A percentile compares a stretch with the other conserved stretches of the same genome.
These are phyloP conservation scores for Ogataea trehaloabstinens DNA, from an alignment of 805 yeast species.

Conservation along the genomic window DNA sequence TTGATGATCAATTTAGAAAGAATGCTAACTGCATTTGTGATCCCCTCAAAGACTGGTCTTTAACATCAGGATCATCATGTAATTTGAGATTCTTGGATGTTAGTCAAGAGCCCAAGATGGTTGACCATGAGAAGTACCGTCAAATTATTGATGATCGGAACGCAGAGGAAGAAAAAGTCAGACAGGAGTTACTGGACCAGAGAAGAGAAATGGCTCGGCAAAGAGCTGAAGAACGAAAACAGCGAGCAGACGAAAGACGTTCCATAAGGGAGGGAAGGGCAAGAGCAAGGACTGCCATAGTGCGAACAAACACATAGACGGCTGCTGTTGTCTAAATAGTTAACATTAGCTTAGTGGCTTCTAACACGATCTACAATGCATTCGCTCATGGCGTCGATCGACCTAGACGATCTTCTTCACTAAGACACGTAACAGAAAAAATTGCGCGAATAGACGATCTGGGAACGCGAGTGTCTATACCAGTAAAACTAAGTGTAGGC, in stretches of 20 bases:
- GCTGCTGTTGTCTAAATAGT: no score
- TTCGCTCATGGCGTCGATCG: no score
- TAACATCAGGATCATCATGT: slow-evolving; percentile 36
- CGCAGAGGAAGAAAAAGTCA: slow-evolving; percentile 8
- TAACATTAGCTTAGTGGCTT: no score
- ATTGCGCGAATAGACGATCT: slow-evolving; percentile 1
- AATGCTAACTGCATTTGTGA: slow-evolving; percentile 70
- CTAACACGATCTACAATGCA: no score
- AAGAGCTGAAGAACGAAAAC: slow-evolving; percentile 21
- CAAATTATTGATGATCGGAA: slow-evolving; percentile 11
- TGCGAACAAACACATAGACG: no score
- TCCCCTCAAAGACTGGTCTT: slow-evolving; percentile 67
- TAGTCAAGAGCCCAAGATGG: slow-evolving; percentile 18
- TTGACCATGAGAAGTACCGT: slow-evolving; percentile 24
- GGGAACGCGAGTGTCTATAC: no score
- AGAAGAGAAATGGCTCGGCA: slow-evolving; percentile 16
- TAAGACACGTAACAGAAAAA: background rate
- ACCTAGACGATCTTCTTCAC: no score
- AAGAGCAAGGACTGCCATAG: slow-evolving; percentile 1
- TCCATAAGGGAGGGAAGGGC: slow-evolving; percentile 16
- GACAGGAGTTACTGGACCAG: slow-evolving; percentile 10
- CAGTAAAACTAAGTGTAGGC: no score
- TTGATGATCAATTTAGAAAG: slow-evolving; percentile 53
- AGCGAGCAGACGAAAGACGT: slow-evolving; percentile 23
- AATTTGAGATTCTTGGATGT: slow-evolving; percentile 26